Base-by-base conservation (phyloP, 768 basidiomycete genomes). In the Tylopilus sp. region DNA sequence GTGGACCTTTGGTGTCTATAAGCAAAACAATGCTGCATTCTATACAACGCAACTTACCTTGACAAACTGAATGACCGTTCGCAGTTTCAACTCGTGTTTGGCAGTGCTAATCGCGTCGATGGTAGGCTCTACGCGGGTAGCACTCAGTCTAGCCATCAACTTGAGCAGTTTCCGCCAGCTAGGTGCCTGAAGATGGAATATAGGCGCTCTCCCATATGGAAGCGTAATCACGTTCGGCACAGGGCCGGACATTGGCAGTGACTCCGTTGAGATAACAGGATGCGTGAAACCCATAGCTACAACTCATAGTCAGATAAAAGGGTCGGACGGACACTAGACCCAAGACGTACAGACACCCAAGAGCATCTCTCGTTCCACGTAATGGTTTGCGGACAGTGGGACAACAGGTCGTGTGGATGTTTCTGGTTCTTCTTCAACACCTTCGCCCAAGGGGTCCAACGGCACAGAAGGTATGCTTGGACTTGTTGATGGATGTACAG, bases 51-150 rank as follows among this genome's bases (percentile, higher is more conserved):
- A 31, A 59, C 77, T 47, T 58, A 88, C 89, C 75, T 83, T 87
- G 44, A 89, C 75, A 59, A 91, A 89, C 60, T 91, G 89, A 49
- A 92, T 69, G 0, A 91, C 86, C 0, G 83, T 83, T 38, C 90
- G 83, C 40, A 92, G 69, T 53, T 76, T 78, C 45, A 84, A 72
- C 6, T 79, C 78, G 17, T 71, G 71, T 59, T 83, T 84, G 26
- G 76, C 71, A 0, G 76, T 67, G 1, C 81, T 79, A 56, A 86
- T 68, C 1, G 86, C 83, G 58, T 87, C 85, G 33, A 88, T 62
- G 0, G 85, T 81, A 1, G 89, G 80, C 57, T 91, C 84, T 40
- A 92, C 71, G 44, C 80, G 80, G 6, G 86, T 85, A 26, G 76
- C 81, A 50, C 85, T 83, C 51, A 90, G 67, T 53, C 83, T 74